phyloP scores from a whole-genome alignment of 2,329 filamentous ascomycete genomes.

The Epichloe elymi region DNA sequence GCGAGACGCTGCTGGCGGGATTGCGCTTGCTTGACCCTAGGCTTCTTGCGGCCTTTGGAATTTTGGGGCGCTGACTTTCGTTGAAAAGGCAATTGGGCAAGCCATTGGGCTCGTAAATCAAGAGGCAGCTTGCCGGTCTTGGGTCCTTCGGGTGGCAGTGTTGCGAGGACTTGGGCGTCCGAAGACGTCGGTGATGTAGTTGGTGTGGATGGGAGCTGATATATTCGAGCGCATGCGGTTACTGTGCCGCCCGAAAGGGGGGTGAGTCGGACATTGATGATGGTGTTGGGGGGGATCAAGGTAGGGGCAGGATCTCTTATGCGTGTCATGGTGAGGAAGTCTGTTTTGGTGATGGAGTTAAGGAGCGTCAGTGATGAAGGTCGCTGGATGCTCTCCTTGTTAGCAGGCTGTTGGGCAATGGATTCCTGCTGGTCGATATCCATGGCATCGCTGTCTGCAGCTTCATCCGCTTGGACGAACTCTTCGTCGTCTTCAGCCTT shows the following conservation, averaged over 20 bases:
- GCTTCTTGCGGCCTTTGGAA: constrained; percentile 4
- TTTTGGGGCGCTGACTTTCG: not conserved
- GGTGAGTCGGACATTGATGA: constrained; percentile 52
- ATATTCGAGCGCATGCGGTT: constrained; percentile 63
- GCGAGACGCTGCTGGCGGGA: constrained; percentile 31
- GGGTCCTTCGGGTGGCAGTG: constrained; percentile 18
- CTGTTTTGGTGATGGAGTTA: constrained; percentile 13
- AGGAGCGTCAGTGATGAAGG: constrained; percentile 9
- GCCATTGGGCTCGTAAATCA: constrained; percentile 57
- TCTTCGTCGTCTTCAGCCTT: constrained; percentile 6
- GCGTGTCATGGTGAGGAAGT: constrained; percentile 18
- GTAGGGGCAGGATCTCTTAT: constrained; percentile 12
- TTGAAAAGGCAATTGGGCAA: constrained; percentile 35
- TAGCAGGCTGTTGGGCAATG: not conserved
- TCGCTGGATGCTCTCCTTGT: not conserved
- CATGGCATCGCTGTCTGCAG: constrained; percentile 16
- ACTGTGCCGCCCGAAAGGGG: constrained; percentile 59
- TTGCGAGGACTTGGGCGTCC: constrained; percentile 33
- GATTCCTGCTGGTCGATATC: constrained; percentile 15
- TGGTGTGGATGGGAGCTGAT: constrained; percentile 50
- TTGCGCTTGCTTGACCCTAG: constrained; percentile 17
- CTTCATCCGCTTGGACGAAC: constrained; percentile 2
- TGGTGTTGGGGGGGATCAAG: constrained; percentile 17
- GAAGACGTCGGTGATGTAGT: constrained; percentile 14
- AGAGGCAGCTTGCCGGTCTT: constrained; percentile 19